Conservation (phyloP, 495 filamentous ascomycete genomes). For the Penicillium egyptiacum region DNA sequence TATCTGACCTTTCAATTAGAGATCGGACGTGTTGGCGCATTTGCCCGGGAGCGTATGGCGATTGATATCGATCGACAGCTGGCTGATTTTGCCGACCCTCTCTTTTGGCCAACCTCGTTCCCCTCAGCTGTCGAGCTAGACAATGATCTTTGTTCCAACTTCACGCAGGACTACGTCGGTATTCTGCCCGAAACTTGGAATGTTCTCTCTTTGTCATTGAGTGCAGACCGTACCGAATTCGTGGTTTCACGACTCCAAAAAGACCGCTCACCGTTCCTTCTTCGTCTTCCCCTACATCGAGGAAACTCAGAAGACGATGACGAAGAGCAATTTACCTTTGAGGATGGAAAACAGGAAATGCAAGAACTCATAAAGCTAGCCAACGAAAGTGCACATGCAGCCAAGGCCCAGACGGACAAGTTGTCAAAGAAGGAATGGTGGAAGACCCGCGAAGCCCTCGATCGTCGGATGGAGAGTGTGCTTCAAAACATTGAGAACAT, state of each 20-base stretch:
- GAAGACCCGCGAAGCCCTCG: slow-evolving; percentile 76
- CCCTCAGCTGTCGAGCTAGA: slow-evolving; percentile 23
- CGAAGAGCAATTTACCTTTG: slow-evolving; percentile 80
- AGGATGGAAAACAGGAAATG: slow-evolving; percentile 72
- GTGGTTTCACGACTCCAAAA: slow-evolving; percentile 75
- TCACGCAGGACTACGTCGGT: slow-evolving; percentile 45
- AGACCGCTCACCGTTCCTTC: slow-evolving; percentile 72
- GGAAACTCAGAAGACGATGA: slow-evolving; percentile 81
- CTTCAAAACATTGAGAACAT: slow-evolving; percentile 83
- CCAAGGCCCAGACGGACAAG: slow-evolving; percentile 57
- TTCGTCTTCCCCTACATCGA: slow-evolving; percentile 79
- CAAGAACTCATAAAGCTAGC: slow-evolving; percentile 75
- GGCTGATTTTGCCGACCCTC: slow-evolving; percentile 40
- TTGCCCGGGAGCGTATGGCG: slow-evolving; percentile 44
- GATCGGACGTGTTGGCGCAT: slow-evolving; percentile 48
- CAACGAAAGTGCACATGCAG: slow-evolving; percentile 78
- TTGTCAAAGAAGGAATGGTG: slow-evolving; percentile 80
- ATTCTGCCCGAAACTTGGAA: slow-evolving; percentile 83
- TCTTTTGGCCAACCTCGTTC: slow-evolving; percentile 38
- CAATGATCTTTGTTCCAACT: slow-evolving; percentile 32
- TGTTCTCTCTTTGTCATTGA: slow-evolving; percentile 79
- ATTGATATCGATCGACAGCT: slow-evolving; percentile 47
- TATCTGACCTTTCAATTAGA: slow-evolving; percentile 30
- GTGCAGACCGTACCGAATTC: slow-evolving; percentile 76
- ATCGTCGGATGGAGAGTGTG: slow-evolving; percentile 72